Conservation (phyloP, 176 grass and related monocot genomes). For the Cenchrus americanus region DNA sequence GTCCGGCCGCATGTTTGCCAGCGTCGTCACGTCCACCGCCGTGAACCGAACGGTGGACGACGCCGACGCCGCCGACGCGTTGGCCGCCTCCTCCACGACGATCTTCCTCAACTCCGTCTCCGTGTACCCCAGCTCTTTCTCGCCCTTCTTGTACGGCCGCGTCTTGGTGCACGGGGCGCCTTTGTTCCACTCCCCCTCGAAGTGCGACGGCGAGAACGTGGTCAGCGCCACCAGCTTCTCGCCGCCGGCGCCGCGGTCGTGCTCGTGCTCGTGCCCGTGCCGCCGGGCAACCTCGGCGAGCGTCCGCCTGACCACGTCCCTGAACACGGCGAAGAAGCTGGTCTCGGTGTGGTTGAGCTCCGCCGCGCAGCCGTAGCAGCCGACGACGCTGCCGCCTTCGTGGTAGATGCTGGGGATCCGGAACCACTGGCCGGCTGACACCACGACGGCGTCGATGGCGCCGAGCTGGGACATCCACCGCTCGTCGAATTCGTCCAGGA, state of each 20-base stretch:
- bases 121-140: slow-evolving; percentile 65
- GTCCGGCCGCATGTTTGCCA: slow-evolving; percentile 71
- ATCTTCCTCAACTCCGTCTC: slow-evolving; percentile 59
- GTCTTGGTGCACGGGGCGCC: slow-evolving; percentile 66
- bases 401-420: slow-evolving; percentile 71
- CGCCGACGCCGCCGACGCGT: neutral
- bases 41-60: slow-evolving; percentile 35
- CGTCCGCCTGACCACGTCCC: slow-evolving; percentile 42
- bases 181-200: slow-evolving; percentile 85
- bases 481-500: slow-evolving; percentile 70
- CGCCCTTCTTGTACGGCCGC: slow-evolving; percentile 55
- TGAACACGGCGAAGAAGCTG: slow-evolving; percentile 72
- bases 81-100: slow-evolving; percentile 54
- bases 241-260: neutral
- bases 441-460: slow-evolving; percentile 45
- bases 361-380: slow-evolving; percentile 66
- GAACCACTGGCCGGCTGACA: slow-evolving; percentile 87
- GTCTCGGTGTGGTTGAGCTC: slow-evolving; percentile 71
- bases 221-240: slow-evolving; percentile 56
- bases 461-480: slow-evolving; percentile 60
- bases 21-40: slow-evolving; percentile 64
- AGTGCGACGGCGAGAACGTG: slow-evolving; percentile 85
- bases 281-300: slow-evolving; percentile 49
- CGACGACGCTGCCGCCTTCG: slow-evolving; percentile 52
- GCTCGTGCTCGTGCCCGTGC: neutral